phyloP scores from a whole-genome alignment of 2,329 filamentous ascomycete species.

The Bipolaris sorokiniana region DNA sequence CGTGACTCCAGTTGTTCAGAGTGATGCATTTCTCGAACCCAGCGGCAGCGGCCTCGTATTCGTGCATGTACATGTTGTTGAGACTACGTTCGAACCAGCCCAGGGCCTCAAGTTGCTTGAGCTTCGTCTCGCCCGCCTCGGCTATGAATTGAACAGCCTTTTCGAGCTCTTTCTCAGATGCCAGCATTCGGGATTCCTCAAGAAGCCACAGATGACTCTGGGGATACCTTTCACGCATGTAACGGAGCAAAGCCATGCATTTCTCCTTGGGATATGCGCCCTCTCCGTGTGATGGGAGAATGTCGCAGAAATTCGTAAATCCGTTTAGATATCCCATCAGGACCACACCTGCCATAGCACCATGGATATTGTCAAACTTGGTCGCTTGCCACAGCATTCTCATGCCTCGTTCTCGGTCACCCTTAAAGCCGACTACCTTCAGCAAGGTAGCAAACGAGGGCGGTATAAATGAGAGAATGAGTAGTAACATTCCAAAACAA shows the following conservation, averaged over 20 bases:
- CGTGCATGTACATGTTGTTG: slow-evolving; percentile 77
- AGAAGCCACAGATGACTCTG: slow-evolving; percentile 84
- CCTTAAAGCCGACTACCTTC: slow-evolving; percentile 87
- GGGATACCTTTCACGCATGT: slow-evolving; percentile 80
- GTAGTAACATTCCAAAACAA: slow-evolving; percentile 84
- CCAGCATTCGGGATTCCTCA: slow-evolving; percentile 81
- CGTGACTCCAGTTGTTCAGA: slow-evolving; percentile 85
- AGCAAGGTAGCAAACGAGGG: slow-evolving; percentile 87
- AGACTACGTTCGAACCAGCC: slow-evolving; percentile 84
- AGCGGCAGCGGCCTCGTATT: slow-evolving; percentile 75
- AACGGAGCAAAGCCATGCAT: slow-evolving; percentile 69
- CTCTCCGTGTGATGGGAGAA: slow-evolving; percentile 70
- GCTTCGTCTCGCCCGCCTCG: slow-evolving; percentile 67
- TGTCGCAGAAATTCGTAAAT: slow-evolving; percentile 84
- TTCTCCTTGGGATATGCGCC: slow-evolving; percentile 71
- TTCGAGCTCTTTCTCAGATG: slow-evolving; percentile 69
- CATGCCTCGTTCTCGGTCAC: slow-evolving; percentile 82
- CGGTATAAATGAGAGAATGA: slow-evolving; percentile 91
- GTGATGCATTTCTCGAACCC: slow-evolving; percentile 66
- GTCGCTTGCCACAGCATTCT: slow-evolving; percentile 90
- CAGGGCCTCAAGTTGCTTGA: slow-evolving; percentile 87
- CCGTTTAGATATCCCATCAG: slow-evolving; percentile 88
- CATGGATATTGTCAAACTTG: slow-evolving; percentile 85
- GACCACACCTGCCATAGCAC: slow-evolving; percentile 83
- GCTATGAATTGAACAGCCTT: slow-evolving; percentile 71